Evolutionary conservation across 75 land plant species (phyloP).

Genomic region (Pinus tabuliformis): DNA sequence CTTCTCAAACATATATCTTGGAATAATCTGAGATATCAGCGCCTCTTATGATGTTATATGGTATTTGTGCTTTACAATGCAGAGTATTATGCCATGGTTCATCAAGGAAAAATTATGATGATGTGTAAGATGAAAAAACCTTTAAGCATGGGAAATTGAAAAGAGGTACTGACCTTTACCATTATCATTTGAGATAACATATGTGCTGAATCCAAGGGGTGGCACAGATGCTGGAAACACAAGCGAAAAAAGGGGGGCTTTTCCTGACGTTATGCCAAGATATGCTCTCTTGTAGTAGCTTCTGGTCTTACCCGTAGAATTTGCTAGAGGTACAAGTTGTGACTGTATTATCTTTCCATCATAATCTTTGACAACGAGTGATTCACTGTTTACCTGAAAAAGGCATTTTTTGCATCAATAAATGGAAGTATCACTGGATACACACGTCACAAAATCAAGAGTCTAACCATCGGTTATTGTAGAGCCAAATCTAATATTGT

Average conservation of each 20-base stretch:
- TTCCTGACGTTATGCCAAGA: constrained; percentile 27
- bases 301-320: constrained; percentile 14
- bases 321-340: constrained; percentile 45
- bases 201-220: constrained; percentile 76
- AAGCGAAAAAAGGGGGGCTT: constrained; percentile 48
- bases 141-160: not conserved
- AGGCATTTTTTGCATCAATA: not conserved
- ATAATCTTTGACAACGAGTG: constrained; percentile 33
- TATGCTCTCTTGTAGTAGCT: constrained; percentile 50
- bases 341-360: constrained; percentile 40
- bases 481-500: not conserved
- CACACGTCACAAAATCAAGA: not conserved
- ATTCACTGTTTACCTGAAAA: constrained; percentile 18
- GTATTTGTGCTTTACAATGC: not conserved
- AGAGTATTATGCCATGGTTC: not conserved
- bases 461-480: not conserved
- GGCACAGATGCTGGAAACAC: constrained; percentile 66
- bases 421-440: not conserved
- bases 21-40: not conserved
- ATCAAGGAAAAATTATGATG: not conserved
- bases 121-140: not conserved
- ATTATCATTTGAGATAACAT: constrained; percentile 30
- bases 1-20: not conserved
- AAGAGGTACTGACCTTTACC: constrained; percentile 23
- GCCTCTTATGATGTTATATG: not conserved